Evolutionary conservation across 1,284 basidiomycete genomes (phyloP), one percentile per base, ranked within the genome.

Genomic region (Clitocybe nebularis): DNA sequence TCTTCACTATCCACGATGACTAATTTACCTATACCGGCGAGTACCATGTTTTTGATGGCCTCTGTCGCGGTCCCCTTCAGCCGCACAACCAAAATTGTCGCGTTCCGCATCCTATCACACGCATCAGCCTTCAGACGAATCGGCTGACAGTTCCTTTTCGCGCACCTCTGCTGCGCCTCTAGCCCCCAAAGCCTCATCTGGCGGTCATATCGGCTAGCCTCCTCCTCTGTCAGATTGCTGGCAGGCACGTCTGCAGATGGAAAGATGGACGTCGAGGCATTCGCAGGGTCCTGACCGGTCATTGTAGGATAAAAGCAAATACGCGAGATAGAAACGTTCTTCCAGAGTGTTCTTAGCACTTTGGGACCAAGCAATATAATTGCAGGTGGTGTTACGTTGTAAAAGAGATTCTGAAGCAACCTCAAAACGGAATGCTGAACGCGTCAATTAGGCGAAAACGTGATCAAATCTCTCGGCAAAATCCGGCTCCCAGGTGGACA

Each of bases 101-200:
- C 89, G 56, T 89, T 91, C 53, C 93, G 82, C 90, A 98, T 95
- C 57, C 93, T 95, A 53, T 55, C 50, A 39, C 16, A 36, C 32
- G 5, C 37, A 46, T 53, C 35, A 50, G 47, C 24, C 29, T 26
- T 37, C 39, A 46, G 14, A 49, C 40, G 36, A 56, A 45, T 41
- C 25, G 11, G 24, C 32, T 30, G 38, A 11, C 8, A 25, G 42
- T 43, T 30, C 43, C 43, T 39, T 36, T 10, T 29, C 47, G 62
- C 71, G 55, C 49, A 92, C 93, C 84, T 78, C 65, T 95, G 93
- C 64, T 99, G 95, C 20, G 96, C 95, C 63, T 97, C 95, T 21
- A 97, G 77, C 33, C 96, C 95, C 95, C 95, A 99, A 47, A 98
- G 70, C 20, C 96, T 81, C 69, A 99, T 97, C 67, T 98, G 95